phyloP scores from a whole-genome alignment of 2,329 filamentous ascomycete species.

The Cryphonectria naterciae region DNA sequence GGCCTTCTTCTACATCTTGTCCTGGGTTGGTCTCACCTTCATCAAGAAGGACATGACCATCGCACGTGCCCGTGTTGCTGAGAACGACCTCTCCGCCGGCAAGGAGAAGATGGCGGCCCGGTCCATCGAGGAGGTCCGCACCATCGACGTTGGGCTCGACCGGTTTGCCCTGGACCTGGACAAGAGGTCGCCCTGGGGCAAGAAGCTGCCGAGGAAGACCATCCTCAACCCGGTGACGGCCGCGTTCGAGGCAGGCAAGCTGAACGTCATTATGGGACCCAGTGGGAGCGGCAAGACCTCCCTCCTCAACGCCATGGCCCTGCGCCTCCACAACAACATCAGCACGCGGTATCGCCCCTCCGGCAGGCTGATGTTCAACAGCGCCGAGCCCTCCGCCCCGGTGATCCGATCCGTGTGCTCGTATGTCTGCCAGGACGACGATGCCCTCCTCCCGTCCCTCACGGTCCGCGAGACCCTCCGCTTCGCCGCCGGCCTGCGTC shows the following conservation, averaged over 20 bases:
- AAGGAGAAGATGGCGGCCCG: constrained; percentile 69
- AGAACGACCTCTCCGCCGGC: constrained; percentile 67
- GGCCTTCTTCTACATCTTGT: constrained; percentile 63
- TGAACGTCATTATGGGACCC: constrained; percentile 82
- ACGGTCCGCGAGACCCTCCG: constrained; percentile 76
- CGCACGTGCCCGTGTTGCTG: constrained; percentile 61
- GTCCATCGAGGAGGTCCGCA: constrained; percentile 56
- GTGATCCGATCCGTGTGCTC: constrained; percentile 75
- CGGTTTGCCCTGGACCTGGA: constrained; percentile 67
- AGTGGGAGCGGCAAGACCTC: constrained; percentile 79
- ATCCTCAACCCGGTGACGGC: constrained; percentile 71
- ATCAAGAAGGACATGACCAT: constrained; percentile 71
- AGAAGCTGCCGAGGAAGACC: constrained; percentile 55
- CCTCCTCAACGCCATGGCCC: constrained; percentile 73
- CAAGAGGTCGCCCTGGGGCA: constrained; percentile 59
- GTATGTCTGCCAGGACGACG: constrained; percentile 79
- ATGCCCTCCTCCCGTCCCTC: constrained; percentile 72
- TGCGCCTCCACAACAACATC: constrained; percentile 64
- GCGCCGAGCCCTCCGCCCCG: constrained; percentile 66
- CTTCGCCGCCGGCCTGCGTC: constrained; percentile 71
- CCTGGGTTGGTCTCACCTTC: constrained; percentile 65
- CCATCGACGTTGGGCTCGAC: constrained; percentile 68
- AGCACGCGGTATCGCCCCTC: constrained; percentile 64
- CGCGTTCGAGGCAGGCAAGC: constrained; percentile 67
- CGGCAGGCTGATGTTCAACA: constrained; percentile 72